phyloP scores from a whole-genome alignment of 257 asterid species.

The Nicotiana otophora region DNA sequence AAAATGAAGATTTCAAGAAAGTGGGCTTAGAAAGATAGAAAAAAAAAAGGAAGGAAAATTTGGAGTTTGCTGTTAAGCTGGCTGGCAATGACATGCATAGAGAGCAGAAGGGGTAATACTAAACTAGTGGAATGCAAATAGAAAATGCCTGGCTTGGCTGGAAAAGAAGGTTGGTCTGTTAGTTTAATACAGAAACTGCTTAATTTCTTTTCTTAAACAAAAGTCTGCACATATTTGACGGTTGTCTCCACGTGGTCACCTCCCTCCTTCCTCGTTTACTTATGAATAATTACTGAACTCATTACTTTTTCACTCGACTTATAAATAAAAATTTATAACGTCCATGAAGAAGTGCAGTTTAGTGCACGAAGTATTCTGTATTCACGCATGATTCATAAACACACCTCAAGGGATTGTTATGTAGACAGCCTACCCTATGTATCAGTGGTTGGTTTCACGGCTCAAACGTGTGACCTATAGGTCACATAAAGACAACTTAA shows the following conservation, averaged over 20 bases:
- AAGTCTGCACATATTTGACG: constrained; percentile 5
- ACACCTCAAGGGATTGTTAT: no score
- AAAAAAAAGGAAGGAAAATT: background rate
- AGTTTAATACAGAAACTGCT: constrained; percentile 17
- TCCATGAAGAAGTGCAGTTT: rapidly evolving
- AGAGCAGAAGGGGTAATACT: constrained; percentile 10
- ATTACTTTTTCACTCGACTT: no score
- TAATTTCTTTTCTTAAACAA: constrained; percentile 5
- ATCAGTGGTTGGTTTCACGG: no score
- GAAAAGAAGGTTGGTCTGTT: constrained; percentile 30
- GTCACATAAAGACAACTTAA: no score
- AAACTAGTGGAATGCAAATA: constrained; percentile 13
- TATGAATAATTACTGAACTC: no score
- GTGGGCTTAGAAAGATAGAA: constrained; percentile 10
- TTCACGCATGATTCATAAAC: no score
- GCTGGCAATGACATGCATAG: constrained; percentile 28
- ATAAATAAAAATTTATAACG: no score
- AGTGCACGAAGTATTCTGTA: no score
- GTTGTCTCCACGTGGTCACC: constrained; percentile 41
- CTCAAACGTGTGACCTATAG: no score
- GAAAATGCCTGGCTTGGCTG: constrained; percentile 55
- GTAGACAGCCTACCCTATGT: no score
- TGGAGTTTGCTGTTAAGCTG: constrained; percentile 3
- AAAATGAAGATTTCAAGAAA: constrained; percentile 24
- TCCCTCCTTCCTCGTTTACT: background rate